phyloP scores from a whole-genome alignment of 495 filamentous ascomycete genomes.

The Aspergillus leporis region DNA sequence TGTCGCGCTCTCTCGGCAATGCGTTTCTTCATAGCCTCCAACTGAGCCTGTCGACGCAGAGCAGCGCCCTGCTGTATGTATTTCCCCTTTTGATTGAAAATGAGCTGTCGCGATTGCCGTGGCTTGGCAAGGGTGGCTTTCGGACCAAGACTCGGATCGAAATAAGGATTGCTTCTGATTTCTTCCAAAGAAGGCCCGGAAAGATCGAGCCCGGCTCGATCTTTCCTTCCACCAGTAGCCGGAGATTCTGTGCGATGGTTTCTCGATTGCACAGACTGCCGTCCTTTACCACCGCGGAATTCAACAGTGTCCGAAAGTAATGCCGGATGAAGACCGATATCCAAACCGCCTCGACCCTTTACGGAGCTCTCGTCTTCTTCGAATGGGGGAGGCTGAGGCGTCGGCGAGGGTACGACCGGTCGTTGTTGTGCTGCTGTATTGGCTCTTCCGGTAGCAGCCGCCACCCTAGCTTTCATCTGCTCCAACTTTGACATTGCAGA shows the following conservation, averaged over 20 bases:
- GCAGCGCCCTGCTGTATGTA: constrained; percentile 92
- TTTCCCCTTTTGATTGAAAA: constrained; percentile 97
- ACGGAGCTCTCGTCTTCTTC: constrained; percentile 47
- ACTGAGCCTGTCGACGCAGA: constrained; percentile 77
- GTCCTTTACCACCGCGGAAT: constrained; percentile 59
- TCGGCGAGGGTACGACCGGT: constrained; percentile 34
- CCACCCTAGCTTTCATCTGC: constrained; percentile 80
- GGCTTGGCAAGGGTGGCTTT: constrained; percentile 62
- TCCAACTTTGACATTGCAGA: constrained; percentile 53
- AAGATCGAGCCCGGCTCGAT: constrained; percentile 65
- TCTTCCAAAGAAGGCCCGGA: constrained; percentile 69
- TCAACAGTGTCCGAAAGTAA: constrained; percentile 71
- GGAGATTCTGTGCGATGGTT: constrained; percentile 59
- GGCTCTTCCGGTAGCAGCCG: constrained; percentile 67
- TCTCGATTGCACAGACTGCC: constrained; percentile 52
- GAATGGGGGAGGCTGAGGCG: constrained; percentile 32
- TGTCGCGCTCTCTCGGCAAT: constrained; percentile 85
- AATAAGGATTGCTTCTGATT: constrained; percentile 79
- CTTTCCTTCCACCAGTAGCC: constrained; percentile 36
- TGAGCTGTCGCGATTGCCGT: constrained; percentile 69
- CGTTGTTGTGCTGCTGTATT: constrained; percentile 45
- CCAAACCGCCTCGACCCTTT: constrained; percentile 72
- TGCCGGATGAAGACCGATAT: constrained; percentile 87
- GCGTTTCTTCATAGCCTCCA: constrained; percentile 91
- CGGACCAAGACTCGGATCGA: constrained; percentile 68